Conservation (phyloP, 108 stramenopile species). For the Nitzschia sp. region DNA sequence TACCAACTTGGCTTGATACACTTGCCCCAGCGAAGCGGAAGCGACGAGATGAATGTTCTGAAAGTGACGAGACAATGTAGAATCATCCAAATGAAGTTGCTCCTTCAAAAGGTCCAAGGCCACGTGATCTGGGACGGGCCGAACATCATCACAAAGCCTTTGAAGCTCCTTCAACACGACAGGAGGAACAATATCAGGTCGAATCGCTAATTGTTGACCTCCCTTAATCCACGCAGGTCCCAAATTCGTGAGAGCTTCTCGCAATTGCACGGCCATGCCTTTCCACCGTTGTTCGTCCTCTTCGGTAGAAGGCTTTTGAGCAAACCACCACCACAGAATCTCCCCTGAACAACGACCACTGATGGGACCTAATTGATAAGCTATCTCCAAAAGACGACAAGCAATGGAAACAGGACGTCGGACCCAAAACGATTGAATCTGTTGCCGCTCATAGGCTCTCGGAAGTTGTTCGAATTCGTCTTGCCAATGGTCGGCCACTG, state of each 20-base stretch:
- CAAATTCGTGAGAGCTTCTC: slow-evolving; percentile 71
- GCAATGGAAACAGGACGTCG: slow-evolving; percentile 63
- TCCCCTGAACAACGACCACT: not conserved
- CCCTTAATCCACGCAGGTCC: slow-evolving; percentile 95
- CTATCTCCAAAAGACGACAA: slow-evolving; percentile 48
- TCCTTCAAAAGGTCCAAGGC: slow-evolving; percentile 65
- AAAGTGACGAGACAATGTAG: slow-evolving; percentile 17
- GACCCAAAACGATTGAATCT: slow-evolving; percentile 64
- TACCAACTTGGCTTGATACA: slow-evolving; percentile 50
- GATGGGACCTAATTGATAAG: slow-evolving; percentile 51
- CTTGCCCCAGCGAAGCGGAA: slow-evolving; percentile 85
- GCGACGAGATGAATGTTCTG: slow-evolving; percentile 67
- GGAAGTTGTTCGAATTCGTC: slow-evolving; percentile 27
- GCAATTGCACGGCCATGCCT: slow-evolving; percentile 23
- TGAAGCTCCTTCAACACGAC: slow-evolving; percentile 83
- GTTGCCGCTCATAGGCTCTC: slow-evolving; percentile 56
- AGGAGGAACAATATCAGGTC: slow-evolving; percentile 91
- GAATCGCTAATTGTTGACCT: slow-evolving; percentile 87
- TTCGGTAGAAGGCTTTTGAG: too few species aligned
- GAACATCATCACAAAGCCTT: slow-evolving; percentile 91
- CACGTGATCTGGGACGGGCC: slow-evolving; percentile 76
- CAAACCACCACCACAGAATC: too few species aligned
- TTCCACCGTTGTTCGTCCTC: not conserved
- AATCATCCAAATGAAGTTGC: slow-evolving; percentile 40
- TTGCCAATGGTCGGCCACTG: too few species aligned